Base-by-base conservation (phyloP, 768 basidiomycete genomes). In the Suillus subalutaceus region DNA sequence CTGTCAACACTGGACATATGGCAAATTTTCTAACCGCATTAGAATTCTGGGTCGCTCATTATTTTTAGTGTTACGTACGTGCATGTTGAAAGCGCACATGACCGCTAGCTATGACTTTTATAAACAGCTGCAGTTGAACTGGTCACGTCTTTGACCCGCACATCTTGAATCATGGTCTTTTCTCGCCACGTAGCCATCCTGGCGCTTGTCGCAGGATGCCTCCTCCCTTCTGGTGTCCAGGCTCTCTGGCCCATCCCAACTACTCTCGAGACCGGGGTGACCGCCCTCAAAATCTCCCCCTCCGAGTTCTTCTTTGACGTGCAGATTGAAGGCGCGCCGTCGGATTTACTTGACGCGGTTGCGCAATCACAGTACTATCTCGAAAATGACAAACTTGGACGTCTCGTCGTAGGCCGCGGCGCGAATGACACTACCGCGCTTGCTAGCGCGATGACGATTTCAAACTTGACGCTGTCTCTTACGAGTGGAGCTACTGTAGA, bases 331-430 rank as follows among this genome's bases (percentile, higher is more conserved):
- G 56, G 44, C 30, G 69, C 78, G 0, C 82, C 83, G 0, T 0
- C 0, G 0, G 82, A 83, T 62, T 72, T 83, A 44, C 10, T 65
- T 12, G 71, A 74, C 1, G 82, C 82, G 9, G 73, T 81, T 9
- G 7, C 37, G 1, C 75, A 73, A n/a, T 71, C 81, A 0, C 48
- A 61, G 53, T 71, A 66, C n/a, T 73, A 79, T 66, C 71, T 83
- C 46, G 44, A 67, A 13, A 75, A 72, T 37, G 82, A 83, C 68
- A 73, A 73, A 60, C 77, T 82, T 20, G 73, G 79, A 30, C 76
- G 78, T 53, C 78, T 83, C 38, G 78, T 82, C 65, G 76, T 82
- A 35, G 80, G 80, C 3, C 77, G 82, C 15, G 80, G 78, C 1
- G 70, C 75, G 13, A 73, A 71, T 40, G 79, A 82, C 64, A 68